A percentile compares a stretch with the other conserved stretches of the same genome.
Conservation (phyloP, 2,329 filamentous ascomycete genomes). For the Mycocentrospora acerina region DNA sequence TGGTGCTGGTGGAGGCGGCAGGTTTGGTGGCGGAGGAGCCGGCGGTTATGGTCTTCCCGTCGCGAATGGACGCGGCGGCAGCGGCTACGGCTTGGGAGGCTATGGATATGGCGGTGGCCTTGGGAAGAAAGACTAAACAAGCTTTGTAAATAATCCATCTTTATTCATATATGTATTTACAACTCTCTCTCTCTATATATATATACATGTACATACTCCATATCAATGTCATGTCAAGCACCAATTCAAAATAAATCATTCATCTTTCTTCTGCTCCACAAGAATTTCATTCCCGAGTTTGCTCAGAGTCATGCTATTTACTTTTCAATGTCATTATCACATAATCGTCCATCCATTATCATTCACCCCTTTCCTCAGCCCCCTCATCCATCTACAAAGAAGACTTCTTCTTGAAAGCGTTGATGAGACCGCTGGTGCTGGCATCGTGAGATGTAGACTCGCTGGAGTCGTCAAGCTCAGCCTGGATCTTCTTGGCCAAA, state of each 20-base stretch:
- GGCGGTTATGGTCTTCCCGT: conserved; percentile 36
- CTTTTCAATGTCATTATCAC: conserved; percentile 7
- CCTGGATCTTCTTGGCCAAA: conserved; percentile 69
- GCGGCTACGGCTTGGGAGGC: conserved; percentile 43
- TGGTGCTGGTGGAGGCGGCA: conserved; percentile 28
- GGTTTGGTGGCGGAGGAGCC: conserved; percentile 37
- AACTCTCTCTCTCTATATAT: no score
- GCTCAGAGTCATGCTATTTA: no score
- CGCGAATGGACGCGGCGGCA: conserved; percentile 40
- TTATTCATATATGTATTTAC: no score
- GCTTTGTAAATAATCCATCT: background rate
- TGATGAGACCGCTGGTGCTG: conserved; percentile 86
- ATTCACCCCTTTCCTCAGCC: background rate
- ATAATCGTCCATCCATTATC: conserved; percentile 13
- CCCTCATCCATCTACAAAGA: conserved; percentile 28
- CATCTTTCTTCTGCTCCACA: conserved; percentile 3
- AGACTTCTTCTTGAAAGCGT: conserved; percentile 83
- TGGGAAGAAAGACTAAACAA: conserved; percentile 47
- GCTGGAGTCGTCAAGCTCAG: conserved; percentile 79
- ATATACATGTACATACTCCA: no score
- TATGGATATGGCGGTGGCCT: conserved; percentile 48
- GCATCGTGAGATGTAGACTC: conserved; percentile 75
- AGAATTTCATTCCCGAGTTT: no score
- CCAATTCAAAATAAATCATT: no score
- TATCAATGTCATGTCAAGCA: no score